phyloP scores from a whole-genome alignment of 1,139 yeast species.

The Saccharomycopsis hybrid region DNA sequence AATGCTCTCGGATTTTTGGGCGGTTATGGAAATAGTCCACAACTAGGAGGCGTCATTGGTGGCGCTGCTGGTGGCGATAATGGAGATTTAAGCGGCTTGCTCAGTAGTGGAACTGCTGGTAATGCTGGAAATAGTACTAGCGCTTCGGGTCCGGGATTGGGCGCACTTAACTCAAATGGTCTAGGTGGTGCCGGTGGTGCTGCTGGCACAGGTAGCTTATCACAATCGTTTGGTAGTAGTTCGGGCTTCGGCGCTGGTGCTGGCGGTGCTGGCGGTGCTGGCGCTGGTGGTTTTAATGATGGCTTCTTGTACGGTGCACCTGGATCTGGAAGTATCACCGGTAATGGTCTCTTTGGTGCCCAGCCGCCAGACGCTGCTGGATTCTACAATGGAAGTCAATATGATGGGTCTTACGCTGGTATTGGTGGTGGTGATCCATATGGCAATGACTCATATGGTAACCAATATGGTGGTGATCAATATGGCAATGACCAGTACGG shows the following conservation, averaged over 20 bases:
- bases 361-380: constrained; percentile 7
- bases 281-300: too few relatives aligned
- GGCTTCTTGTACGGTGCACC: neutral
- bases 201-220: neutral
- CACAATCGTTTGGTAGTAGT: neutral
- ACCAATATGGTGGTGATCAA: too few relatives aligned
- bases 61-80: neutral
- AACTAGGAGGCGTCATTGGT: neutral
- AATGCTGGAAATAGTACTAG: neutral
- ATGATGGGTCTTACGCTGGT: too few relatives aligned
- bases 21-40: neutral
- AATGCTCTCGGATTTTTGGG: neutral
- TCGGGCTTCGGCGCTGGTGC: neutral
- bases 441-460: too few relatives aligned
- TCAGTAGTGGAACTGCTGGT: neutral
- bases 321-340: neutral
- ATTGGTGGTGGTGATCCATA: too few relatives aligned
- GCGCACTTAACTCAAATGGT: too few relatives aligned
- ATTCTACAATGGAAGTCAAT: constrained; percentile 8
- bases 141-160: too few relatives aligned
- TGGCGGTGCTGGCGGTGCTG: neutral
- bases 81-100: neutral
- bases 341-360: neutral
- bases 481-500: constrained; percentile 10
- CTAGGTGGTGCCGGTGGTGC: neutral